Evolutionary conservation across 495 filamentous ascomycete genomes (phyloP).

Genomic region (Aspergillus bridgeri): DNA sequence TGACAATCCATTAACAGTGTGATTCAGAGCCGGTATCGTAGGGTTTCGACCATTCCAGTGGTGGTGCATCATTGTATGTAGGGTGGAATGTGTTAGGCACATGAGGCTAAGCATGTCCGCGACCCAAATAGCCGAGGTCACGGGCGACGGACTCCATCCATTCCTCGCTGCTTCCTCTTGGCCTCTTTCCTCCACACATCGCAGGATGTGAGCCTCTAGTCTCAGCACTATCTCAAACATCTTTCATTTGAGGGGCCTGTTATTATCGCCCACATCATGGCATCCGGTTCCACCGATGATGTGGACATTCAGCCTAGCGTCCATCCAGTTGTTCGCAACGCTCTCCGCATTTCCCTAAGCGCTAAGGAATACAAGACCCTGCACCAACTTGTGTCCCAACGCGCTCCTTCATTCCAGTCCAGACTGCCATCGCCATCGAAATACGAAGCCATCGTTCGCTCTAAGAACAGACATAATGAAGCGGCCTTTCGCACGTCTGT

Average conservation of each 20-base stretch:
- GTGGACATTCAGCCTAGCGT: conserved; percentile 15
- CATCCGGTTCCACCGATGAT: conserved; percentile 11
- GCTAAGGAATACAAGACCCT: conserved; percentile 80
- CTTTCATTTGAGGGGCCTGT: background rate
- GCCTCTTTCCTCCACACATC: background rate
- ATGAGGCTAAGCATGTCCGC: background rate
- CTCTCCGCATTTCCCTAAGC: conserved; percentile 78
- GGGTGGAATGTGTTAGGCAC: no score
- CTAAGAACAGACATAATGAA: conserved; percentile 69
- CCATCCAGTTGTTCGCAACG: conserved; percentile 54
- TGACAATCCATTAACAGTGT: background rate
- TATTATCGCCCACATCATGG: conserved; percentile 11
- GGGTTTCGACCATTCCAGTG: no score
- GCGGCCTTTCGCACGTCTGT: conserved; percentile 73
- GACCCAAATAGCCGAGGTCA: conserved; percentile 22
- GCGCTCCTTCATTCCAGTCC: conserved; percentile 55
- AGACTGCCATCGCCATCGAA: conserved; percentile 56
- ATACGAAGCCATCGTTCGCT: conserved; percentile 49
- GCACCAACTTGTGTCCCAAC: conserved; percentile 72
- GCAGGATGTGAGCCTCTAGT: background rate
- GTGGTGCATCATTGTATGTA: no score
- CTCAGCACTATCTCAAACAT: background rate
- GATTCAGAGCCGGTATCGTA: background rate
- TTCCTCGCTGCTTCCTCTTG: conserved; percentile 1
- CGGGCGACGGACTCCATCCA: conserved; percentile 11